Conservation (phyloP, 1,139 yeast genomes). For the Torulaspora globosa region DNA sequence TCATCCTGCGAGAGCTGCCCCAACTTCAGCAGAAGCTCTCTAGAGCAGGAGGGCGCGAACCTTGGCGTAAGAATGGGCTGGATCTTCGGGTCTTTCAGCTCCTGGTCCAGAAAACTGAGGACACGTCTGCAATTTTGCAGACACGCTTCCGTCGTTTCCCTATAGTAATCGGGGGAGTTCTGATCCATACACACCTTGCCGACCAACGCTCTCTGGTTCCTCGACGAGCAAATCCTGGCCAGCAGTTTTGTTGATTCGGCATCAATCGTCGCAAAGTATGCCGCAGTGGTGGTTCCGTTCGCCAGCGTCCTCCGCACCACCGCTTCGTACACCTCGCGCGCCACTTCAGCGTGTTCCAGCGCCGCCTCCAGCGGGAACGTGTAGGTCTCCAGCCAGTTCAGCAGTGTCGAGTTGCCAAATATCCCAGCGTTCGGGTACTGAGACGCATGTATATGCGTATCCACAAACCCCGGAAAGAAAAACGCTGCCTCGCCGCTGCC, state of each 20-base stretch:
- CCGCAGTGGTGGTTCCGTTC: constrained; percentile 87
- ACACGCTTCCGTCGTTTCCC: constrained; percentile 60
- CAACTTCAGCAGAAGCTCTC: constrained; percentile 55
- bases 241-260: constrained; percentile 66
- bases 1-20: constrained; percentile 52
- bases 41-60: constrained; percentile 86
- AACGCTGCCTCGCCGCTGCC: constrained; percentile 41
- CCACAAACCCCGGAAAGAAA: constrained; percentile 88
- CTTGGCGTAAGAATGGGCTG: constrained; percentile 85
- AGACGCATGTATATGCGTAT: constrained; percentile 94
- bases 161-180: constrained; percentile 63
- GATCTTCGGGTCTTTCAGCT: constrained; percentile 50
- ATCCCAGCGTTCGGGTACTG: constrained; percentile 94
- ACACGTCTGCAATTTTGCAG: constrained; percentile 54
- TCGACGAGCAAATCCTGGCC: constrained; percentile 61
- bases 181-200: constrained; percentile 94
- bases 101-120: constrained; percentile 48
- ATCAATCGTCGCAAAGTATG: constrained; percentile 88
- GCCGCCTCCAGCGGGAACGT: constrained; percentile 85
- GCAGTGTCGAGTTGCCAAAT: constrained; percentile 76
- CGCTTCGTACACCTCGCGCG: constrained; percentile 56
- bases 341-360: constrained; percentile 48
- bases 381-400: constrained; percentile 83
- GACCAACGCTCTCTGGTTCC: constrained; percentile 83
- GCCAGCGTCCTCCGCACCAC: constrained; percentile 63